phyloP scores from a whole-genome alignment of 257 asterid genomes.

The Solanum clarkiae region DNA sequence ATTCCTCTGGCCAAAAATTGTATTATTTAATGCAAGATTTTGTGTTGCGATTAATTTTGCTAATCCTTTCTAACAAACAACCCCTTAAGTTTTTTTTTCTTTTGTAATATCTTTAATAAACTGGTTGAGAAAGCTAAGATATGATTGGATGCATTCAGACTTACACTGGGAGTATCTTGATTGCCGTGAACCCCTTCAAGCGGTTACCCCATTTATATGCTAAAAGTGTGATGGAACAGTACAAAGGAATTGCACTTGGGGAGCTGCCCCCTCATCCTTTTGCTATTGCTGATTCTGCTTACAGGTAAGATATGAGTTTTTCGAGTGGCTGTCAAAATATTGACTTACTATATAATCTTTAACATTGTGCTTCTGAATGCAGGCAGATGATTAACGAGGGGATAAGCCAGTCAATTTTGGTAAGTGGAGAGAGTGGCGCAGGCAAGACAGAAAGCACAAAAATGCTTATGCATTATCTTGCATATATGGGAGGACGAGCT shows the following conservation, averaged over 20 bases:
- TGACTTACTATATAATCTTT: neutral
- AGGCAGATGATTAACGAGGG: conserved; percentile 78
- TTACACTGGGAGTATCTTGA: conserved; percentile 81
- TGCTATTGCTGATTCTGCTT: conserved; percentile 85
- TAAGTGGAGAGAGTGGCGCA: conserved; percentile 97
- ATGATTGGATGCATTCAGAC: conserved; percentile 40
- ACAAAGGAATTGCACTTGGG: conserved; percentile 62
- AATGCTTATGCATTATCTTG: conserved; percentile 81
- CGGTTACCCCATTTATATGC: conserved; percentile 63
- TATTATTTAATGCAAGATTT: neutral
- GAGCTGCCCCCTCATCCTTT: conserved; percentile 85
- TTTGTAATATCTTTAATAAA: neutral
- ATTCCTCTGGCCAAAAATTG: neutral
- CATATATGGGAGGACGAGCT: conserved; percentile 76
- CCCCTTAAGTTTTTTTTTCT: neutral
- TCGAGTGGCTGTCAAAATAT: neutral
- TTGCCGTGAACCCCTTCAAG: conserved; percentile 86
- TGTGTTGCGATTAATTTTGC: neutral
- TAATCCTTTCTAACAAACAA: neutral
- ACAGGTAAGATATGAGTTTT: conserved; percentile 38
- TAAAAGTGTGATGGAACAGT: conserved; percentile 53
- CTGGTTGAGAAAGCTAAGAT: neutral
- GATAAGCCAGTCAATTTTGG: conserved; percentile 75
- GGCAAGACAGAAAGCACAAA: conserved; percentile 95
- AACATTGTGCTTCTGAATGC: conserved; percentile 9